A percentile compares a stretch with the other conserved stretches of the same genome.
Evolutionary conservation across 1,284 basidiomycete species (phyloP).

Genomic region (Melampsora allii-populina): DNA sequence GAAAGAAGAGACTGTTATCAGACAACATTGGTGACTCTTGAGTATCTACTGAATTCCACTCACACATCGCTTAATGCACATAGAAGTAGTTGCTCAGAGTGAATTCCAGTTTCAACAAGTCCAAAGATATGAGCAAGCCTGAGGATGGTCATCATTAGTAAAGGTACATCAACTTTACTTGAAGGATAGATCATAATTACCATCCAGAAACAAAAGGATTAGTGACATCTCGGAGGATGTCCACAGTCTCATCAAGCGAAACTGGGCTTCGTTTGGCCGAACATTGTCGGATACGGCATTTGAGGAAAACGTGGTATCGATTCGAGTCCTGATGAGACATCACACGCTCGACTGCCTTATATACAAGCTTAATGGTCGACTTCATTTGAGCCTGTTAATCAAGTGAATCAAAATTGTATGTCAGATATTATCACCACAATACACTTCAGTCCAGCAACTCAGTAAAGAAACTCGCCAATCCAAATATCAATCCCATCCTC

Average conservation of each 20-base stretch:
- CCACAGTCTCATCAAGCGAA: conserved; percentile 17
- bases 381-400: conserved; percentile 11
- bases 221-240: conserved; percentile 26
- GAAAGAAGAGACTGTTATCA: not conserved
- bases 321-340: conserved; percentile 19
- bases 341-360: conserved; percentile 14
- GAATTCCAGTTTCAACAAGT: conserved; percentile 37
- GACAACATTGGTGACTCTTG: not conserved
- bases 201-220: conserved; percentile 38
- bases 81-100: conserved; percentile 30
- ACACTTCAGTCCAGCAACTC: not conserved
- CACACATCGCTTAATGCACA: conserved; percentile 34
- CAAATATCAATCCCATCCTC: conserved; percentile 9
- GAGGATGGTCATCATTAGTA: too few relatives aligned
- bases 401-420: not conserved
- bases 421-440: not conserved
- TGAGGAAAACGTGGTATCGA: conserved; percentile 7
- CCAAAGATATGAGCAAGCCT: conserved; percentile 40
- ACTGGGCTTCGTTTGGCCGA: conserved; percentile 5
- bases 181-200: not conserved
- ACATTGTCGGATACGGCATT: conserved; percentile 19
- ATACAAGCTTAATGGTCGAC: conserved; percentile 12
- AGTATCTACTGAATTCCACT: not conserved
- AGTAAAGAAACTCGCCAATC: not conserved
- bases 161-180: not conserved